Evolutionary conservation across 192 early-diverging fungal genomes (phyloP), one percentile per base, ranked within the genome.

Genomic region (Podila clonocystis): DNA sequence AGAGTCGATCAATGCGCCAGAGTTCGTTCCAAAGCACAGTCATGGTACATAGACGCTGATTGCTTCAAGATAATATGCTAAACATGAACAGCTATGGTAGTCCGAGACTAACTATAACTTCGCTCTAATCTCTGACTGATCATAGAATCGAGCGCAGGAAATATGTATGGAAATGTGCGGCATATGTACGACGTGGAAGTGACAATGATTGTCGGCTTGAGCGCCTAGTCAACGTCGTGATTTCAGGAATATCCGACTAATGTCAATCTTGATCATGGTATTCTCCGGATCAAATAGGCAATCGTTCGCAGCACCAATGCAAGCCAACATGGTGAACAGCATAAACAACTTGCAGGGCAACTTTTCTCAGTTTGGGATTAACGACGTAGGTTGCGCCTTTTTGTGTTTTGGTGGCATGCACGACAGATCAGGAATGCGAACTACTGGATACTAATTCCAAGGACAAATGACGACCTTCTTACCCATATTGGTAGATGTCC

Each of bases 1-100:
- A 30, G 88, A 88, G 50, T 74, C 84, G 48, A 72, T 87, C 15
- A 83, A 88, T 64, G 89, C 90, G 2, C 89, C 89, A 24, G 83
- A 87, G 31, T 91, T 91, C 67, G 82, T 90, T 22, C 90, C 90
- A 31, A 90, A 88, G 75, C 58, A 69, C 30, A 67, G 33, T 29
- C 72, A 82, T 70, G 70, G 74, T 78, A 60, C 28, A 26, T 34
- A n/a, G 50, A 28, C 15, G 13, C 36, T 3, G 9, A 34, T 45
- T 26, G 9, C 15, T 33, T 33, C 49, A 3, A 38, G 15, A 22
- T 11, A 24, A 13, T 48, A 30, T 13, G 15, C 12, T 38, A 24
- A 41, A 4, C 19, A 34, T 26, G 12, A 15, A n/a, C 2, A 22
- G 7, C 9, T 1, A 45, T 45, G 41, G 15, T 8, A 1, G 41